Percentiles rank a stretch among this genome's conserved stretches.
Conservation (phyloP, 495 filamentous ascomycete species). For the Parathielavia hyrcaniae region DNA sequence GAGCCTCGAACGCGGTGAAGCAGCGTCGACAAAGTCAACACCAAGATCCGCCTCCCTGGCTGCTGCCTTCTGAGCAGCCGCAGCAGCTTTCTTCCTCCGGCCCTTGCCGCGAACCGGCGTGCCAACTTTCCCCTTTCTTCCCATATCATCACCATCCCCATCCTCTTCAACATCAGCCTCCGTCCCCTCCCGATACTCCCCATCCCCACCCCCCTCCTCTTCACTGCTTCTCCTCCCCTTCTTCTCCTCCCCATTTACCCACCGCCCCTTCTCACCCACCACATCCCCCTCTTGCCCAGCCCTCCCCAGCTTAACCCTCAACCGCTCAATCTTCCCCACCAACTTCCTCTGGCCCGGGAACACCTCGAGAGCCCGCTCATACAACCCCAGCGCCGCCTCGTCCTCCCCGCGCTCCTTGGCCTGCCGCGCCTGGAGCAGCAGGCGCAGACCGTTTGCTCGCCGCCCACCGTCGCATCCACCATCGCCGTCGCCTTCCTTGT, state of each 20-base stretch:
- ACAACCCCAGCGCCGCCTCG: slow-evolving; percentile 72
- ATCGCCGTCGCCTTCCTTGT: slow-evolving; percentile 49
- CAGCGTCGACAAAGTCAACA: slow-evolving; percentile 23
- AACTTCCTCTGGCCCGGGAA: slow-evolving; percentile 87
- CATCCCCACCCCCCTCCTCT: slow-evolving; percentile 23
- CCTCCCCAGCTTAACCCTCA: slow-evolving; percentile 56
- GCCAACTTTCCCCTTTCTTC: slow-evolving; percentile 22
- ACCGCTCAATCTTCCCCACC: slow-evolving; percentile 61
- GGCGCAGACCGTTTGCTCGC: slow-evolving; percentile 72
- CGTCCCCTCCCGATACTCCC: slow-evolving; percentile 33
- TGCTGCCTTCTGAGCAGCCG: neutral
- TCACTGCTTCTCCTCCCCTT: slow-evolving; percentile 22
- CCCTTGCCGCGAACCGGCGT: slow-evolving; percentile 34
- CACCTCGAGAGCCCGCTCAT: slow-evolving; percentile 71
- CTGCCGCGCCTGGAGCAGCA: slow-evolving; percentile 84
- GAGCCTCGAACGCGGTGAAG: slow-evolving; percentile 58
- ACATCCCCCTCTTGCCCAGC: slow-evolving; percentile 12
- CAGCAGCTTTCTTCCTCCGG: slow-evolving; percentile 12
- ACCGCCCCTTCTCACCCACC: slow-evolving; percentile 17
- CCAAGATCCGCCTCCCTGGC: neutral
- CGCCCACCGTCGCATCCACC: slow-evolving; percentile 22
- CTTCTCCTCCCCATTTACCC: neutral
- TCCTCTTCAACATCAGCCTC: slow-evolving; percentile 48
- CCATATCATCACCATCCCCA: slow-evolving; percentile 5
- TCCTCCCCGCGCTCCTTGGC: slow-evolving; percentile 79